Conservation (phyloP, 176 grass and related monocot genomes). For the Bonia amplexicaulis region DNA sequence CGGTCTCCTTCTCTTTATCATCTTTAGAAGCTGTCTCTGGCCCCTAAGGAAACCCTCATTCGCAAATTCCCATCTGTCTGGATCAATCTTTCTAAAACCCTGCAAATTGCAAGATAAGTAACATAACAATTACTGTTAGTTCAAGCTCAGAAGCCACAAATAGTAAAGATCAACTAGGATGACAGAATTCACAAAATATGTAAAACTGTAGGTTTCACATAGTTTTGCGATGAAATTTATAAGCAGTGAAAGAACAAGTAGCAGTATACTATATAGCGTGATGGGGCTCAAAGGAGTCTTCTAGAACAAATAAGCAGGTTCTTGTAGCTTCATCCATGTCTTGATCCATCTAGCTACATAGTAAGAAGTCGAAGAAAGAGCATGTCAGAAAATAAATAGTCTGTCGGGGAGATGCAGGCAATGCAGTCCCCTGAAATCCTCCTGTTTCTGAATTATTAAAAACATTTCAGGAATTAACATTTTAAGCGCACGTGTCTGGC, state of each 20-base stretch:
- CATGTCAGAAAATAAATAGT: slow-evolving; percentile 41
- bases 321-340: slow-evolving; percentile 48
- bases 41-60: slow-evolving; percentile 67
- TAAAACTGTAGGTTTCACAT: slow-evolving; percentile 31
- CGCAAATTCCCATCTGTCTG: slow-evolving; percentile 87
- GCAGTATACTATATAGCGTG: slow-evolving; percentile 42
- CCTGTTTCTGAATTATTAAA: slow-evolving; percentile 12
- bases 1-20: slow-evolving; percentile 60
- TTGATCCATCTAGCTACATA: slow-evolving; percentile 75
- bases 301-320: slow-evolving; percentile 38
- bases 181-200: slow-evolving; percentile 10
- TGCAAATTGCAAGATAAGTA: slow-evolving; percentile 31
- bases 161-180: not conserved
- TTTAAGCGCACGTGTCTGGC: slow-evolving; percentile 6
- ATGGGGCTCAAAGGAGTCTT: slow-evolving; percentile 42
- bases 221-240: slow-evolving; percentile 21
- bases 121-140: not conserved
- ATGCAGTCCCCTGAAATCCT: slow-evolving; percentile 6
- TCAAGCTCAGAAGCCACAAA: not conserved
- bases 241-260: slow-evolving; percentile 11
- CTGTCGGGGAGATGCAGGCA: slow-evolving; percentile 2
- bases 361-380: slow-evolving; percentile 48
- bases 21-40: slow-evolving; percentile 59
- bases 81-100: slow-evolving; percentile 85
- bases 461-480: not conserved